A percentile compares a stretch with the other conserved stretches of the same genome.
Evolutionary conservation across 108 stramenopile genomes (phyloP).

Genomic region (Poteriospumella lacustris): DNA sequence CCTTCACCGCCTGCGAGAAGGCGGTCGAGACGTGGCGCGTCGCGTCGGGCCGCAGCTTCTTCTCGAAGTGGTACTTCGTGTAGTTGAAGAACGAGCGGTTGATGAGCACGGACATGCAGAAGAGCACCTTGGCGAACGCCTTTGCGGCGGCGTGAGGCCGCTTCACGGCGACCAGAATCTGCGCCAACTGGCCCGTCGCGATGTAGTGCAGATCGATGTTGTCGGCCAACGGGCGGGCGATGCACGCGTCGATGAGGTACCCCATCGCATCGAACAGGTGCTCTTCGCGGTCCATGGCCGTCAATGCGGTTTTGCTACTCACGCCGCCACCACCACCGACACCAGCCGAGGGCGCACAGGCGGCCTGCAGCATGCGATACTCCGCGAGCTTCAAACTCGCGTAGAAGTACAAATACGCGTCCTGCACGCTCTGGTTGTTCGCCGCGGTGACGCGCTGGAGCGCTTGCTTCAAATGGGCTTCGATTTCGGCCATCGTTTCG

Average conservation of each 20-base stretch:
- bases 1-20: neutral
- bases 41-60: neutral
- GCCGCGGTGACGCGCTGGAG: neutral
- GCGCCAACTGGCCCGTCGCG: neutral
- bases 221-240: neutral
- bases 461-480: neutral
- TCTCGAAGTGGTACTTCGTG: too few relatives aligned
- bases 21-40: neutral
- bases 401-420: neutral
- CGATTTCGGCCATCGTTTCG: neutral
- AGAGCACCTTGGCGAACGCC: neutral
- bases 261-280: neutral
- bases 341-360: too few relatives aligned
- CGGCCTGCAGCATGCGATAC: conserved; percentile 6
- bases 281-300: neutral
- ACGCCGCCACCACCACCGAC: too few relatives aligned
- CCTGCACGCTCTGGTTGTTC: neutral
- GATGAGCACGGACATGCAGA: neutral
- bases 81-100: neutral
- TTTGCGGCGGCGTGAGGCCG: neutral
- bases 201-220: conserved; percentile 2
- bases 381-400: neutral
- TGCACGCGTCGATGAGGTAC: neutral
- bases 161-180: neutral
- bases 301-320: too few relatives aligned